These are phyloP conservation scores for Albifimbria verrucaria DNA, from an alignment of 2,329 filamentous ascomycete genomes.

Conservation along the genomic window DNA sequence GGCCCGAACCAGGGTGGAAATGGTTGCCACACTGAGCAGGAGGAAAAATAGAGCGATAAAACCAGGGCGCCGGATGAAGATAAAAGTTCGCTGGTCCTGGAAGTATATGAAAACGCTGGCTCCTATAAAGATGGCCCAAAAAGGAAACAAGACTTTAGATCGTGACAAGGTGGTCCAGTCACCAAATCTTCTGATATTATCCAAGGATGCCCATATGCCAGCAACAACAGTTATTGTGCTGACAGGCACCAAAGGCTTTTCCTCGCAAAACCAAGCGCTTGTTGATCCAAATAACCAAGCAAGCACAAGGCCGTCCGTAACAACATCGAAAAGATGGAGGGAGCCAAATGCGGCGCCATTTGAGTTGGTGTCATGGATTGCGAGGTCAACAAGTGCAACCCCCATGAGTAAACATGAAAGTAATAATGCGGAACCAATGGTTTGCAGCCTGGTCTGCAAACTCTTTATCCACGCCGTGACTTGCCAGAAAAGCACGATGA, in stretches of 20 bases:
- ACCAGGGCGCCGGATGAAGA: constrained; percentile 39
- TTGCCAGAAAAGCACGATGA: constrained; percentile 48
- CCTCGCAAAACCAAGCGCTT: constrained; percentile 44
- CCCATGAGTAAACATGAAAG: constrained; percentile 35
- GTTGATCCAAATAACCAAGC: constrained; percentile 41
- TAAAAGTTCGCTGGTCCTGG: constrained; percentile 38
- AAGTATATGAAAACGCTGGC: constrained; percentile 41
- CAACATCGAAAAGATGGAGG: constrained; percentile 45
- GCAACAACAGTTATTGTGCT: constrained; percentile 41
- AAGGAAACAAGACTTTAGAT: constrained; percentile 30
- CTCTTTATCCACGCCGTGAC: constrained; percentile 49
- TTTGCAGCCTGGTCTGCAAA: constrained; percentile 42
- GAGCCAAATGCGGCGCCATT: constrained; percentile 34
- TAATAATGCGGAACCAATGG: constrained; percentile 39
- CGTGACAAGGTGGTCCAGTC: constrained; percentile 43
- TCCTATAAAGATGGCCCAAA: constrained; percentile 37
- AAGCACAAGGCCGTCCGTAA: constrained; percentile 45
- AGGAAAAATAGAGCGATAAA: constrained; percentile 35
- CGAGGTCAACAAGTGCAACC: constrained; percentile 28
- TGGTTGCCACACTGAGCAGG: constrained; percentile 32
- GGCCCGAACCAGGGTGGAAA: constrained; percentile 31
- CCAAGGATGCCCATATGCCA: constrained; percentile 32
- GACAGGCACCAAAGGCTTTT: constrained; percentile 38
- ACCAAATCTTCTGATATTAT: constrained; percentile 35
- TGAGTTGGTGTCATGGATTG: background rate